Evolutionary conservation across 1,284 basidiomycete species (phyloP), one percentile per base, ranked within the genome.

Genomic region (Microbotryum scabiosae): DNA sequence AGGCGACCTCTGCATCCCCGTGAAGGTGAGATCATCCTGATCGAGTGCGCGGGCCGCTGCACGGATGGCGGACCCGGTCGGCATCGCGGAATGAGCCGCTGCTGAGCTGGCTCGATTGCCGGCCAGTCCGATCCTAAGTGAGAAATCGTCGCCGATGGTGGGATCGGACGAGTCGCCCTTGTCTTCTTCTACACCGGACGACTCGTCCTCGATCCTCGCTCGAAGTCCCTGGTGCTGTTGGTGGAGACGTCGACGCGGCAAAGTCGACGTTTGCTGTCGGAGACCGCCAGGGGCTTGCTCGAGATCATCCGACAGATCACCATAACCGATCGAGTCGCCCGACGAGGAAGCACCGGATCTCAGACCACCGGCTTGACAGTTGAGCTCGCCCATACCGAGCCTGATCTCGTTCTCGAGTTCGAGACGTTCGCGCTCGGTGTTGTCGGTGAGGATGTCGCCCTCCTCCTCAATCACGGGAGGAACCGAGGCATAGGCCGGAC

Each of bases 371-470:
- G 26, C 28, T 49, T 26, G 21, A 51, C 58, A 48, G 23, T 57
- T 56, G 23, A 67, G 54, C 28, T 61, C 59, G 23, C 58, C 56
- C 49, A 67, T 61, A 49, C 62, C 55, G 41, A 61, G 56, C 45
- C 60, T 57, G 44, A 68, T 60, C n/a, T 55, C 58, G 23, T 51
- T 43, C 36, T 65, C 64, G 30, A 64, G 60, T 18, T 56, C 50
- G 21, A 59, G 57, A 5, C 66, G 54, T 16, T 59, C 49, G 14
- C 65, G 56, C 36, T 68, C 66, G 7, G 66, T 66, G 49, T 62
- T 60, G 58, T 68, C 66, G 3, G 58, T 41, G 10, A 57, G 50
- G 45, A 65, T 66, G 25, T 12, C 36, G 36, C 36, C 36, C 36
- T 41, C 36, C 10, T 41, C 36, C 36, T 41, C 36, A 12, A 41